Evolutionary conservation across 208 protist species (phyloP).

Genomic region (Trypanosoma caninum): DNA sequence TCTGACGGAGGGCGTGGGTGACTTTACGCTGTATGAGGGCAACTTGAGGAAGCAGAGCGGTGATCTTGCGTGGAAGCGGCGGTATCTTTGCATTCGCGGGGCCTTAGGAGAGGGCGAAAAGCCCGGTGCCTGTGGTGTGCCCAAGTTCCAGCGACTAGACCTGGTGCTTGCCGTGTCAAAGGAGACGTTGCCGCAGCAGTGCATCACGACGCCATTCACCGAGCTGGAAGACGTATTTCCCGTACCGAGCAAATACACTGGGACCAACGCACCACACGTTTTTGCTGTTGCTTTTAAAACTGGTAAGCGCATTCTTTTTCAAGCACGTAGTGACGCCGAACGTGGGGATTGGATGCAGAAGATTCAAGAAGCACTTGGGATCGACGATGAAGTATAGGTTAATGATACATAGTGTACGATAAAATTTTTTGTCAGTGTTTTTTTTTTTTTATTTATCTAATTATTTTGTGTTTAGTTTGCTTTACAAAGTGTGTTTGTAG

Average conservation of each 20-base stretch:
- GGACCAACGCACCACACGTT: constrained; percentile 59
- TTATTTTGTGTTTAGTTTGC: constrained; percentile 13
- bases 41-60: too few relatives aligned
- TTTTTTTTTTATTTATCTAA: constrained; percentile 14
- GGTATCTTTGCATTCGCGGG: constrained; percentile 72
- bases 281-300: constrained; percentile 80
- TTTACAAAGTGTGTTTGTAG: not conserved
- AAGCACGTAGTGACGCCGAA: constrained; percentile 56
- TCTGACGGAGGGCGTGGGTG: too few relatives aligned
- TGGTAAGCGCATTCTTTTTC: constrained; percentile 67
- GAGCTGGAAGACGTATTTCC: constrained; percentile 78
- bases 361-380: constrained; percentile 77
- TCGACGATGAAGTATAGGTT: constrained; percentile 45
- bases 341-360: constrained; percentile 77
- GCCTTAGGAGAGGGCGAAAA: constrained; percentile 58
- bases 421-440: too few relatives aligned
- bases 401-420: not conserved
- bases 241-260: constrained; percentile 73
- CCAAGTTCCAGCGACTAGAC: constrained; percentile 64
- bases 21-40: too few relatives aligned
- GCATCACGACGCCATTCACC: constrained; percentile 66
- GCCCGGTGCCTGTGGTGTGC: constrained; percentile 33
- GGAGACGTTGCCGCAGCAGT: constrained; percentile 78
- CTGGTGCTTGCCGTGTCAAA: constrained; percentile 70
- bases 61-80: too few relatives aligned